Percentiles rank a stretch among this genome's conserved stretches.
Conservation (phyloP, 2,329 filamentous ascomycete species). For the Colletotrichum trifolii region DNA sequence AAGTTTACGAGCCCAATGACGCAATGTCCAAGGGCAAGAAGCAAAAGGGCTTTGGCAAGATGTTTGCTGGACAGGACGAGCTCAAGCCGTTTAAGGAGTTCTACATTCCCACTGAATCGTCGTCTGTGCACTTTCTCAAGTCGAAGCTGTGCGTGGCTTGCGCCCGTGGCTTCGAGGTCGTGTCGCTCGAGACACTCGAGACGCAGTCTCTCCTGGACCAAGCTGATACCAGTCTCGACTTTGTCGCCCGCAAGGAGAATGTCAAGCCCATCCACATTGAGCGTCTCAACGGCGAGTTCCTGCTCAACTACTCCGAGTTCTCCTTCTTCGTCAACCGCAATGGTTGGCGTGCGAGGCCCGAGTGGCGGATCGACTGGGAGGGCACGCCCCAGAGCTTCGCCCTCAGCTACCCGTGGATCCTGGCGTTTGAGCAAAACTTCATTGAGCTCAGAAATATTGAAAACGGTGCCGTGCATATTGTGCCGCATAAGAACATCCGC, state of each 20-base stretch:
- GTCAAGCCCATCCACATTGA: conserved; percentile 98
- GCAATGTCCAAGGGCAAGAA: conserved; percentile 93
- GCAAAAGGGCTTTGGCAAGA: conserved; percentile 93
- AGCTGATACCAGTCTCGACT: conserved; percentile 96
- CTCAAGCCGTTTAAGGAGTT: conserved; percentile 98
- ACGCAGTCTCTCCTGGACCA: conserved; percentile 97
- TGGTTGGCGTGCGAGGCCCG: conserved; percentile 93
- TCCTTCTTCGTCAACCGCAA: conserved; percentile 99
- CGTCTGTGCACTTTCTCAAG: conserved; percentile 96
- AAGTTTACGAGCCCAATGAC: conserved; percentile 98
- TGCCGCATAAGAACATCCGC: conserved; percentile 94
- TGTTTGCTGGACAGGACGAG: conserved; percentile 96
- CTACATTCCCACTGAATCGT: conserved; percentile 98
- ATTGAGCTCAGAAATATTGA: conserved; percentile 97
- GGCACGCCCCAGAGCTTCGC: conserved; percentile 92
- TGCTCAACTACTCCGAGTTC: conserved; percentile 98
- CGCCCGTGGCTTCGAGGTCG: conserved; percentile 95
- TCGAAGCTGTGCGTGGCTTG: conserved; percentile 97
- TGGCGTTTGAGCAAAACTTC: conserved; percentile 97
- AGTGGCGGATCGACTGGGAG: conserved; percentile 99
- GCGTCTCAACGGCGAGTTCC: conserved; percentile 94
- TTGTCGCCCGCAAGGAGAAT: conserved; percentile 92
- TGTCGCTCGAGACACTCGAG: conserved; percentile 96
- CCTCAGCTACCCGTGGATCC: conserved; percentile 94
- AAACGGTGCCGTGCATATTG: conserved; percentile 92